Evolutionary conservation across 176 grass and related monocot genomes (phyloP).

Genomic region (Poa annua): DNA sequence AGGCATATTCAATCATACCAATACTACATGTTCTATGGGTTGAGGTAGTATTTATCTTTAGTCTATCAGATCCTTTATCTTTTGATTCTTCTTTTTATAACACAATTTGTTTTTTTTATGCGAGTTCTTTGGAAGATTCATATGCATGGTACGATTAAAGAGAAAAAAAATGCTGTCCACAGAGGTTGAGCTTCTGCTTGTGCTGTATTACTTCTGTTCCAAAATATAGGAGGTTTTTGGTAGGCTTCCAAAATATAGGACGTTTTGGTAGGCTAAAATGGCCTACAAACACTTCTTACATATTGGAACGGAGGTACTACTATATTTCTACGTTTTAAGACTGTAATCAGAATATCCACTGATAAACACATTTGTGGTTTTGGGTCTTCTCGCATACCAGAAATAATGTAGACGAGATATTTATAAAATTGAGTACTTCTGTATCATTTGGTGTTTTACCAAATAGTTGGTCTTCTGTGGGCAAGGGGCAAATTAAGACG

Average conservation of each 20-base stretch:
- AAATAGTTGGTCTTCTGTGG: neutral
- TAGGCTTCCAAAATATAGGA: too few relatives aligned
- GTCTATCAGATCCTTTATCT: neutral
- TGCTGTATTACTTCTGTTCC: neutral
- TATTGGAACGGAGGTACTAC: neutral
- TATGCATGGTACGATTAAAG: conserved; percentile 23
- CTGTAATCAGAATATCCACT: neutral
- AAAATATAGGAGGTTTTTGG: too few relatives aligned
- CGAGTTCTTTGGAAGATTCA: conserved; percentile 20
- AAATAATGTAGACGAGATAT: neutral
- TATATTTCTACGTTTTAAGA: neutral
- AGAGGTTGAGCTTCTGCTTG: conserved; percentile 3
- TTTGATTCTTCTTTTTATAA: conserved; percentile 23
- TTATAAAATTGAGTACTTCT: neutral
- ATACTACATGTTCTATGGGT: neutral
- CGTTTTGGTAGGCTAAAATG: too few relatives aligned
- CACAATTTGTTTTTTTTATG: neutral
- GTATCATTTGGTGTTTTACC: neutral
- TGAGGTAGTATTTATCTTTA: conserved; percentile 10
- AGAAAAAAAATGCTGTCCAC: neutral
- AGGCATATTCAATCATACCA: conserved; percentile 9
- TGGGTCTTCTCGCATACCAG: neutral
- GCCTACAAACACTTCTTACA: too few relatives aligned
- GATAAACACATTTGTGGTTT: neutral
- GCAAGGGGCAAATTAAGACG: neutral